Base-by-base conservation (phyloP, 2,329 filamentous ascomycete genomes). In the Fonsecaea nubica region DNA sequence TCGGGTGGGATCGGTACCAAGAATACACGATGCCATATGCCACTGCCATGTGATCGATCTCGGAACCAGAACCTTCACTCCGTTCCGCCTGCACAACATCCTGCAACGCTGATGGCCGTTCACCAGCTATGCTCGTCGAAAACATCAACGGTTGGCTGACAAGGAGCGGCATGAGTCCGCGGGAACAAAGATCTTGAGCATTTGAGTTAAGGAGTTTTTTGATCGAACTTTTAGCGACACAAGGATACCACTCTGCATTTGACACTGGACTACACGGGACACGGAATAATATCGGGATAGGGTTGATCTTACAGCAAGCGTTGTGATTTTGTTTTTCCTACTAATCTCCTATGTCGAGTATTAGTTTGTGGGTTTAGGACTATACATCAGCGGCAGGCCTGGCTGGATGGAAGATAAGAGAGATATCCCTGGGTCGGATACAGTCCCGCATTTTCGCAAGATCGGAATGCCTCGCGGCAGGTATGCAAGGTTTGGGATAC, bases 1-100 rank as follows among this genome's bases (percentile, higher is more conserved):
- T 96, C 77, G 92, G 91, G 73, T 97, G 92, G 92, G 92, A 92
- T 78, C 86, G 90, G 73, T 92, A 91, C 77, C 90, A 91, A 76
- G 92, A 94, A 79, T 96, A 93, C 78, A 86, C 92, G 73, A 80
- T 86, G 74, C 84, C 86, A 72, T 89, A 87, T 76, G 86, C 86
- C 70, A 89, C 92, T 70, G 93, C 90, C 72, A 96, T 96, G 84
- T 97, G 91, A 91, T 84, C 86, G 87, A 80, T 84, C 18, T 85
- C 86, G 87, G 80, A 84, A 87, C 80, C 80, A 76, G 79, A 77
- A 75, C 78, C 81, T 75, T 35, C 50, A 79, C 78, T 73, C 79
- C 79, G 76, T 81, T 81, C 73, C 84, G 82, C 71, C 82, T 81
- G 74, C 80, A 80, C 63, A 68, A 73, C 80, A 77, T 79, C 77